A percentile compares a stretch with the other conserved stretches of the same genome.
These are phyloP conservation scores for Terfezia claveryi DNA, from an alignment of 495 filamentous ascomycete genomes.

Conservation along the genomic window DNA sequence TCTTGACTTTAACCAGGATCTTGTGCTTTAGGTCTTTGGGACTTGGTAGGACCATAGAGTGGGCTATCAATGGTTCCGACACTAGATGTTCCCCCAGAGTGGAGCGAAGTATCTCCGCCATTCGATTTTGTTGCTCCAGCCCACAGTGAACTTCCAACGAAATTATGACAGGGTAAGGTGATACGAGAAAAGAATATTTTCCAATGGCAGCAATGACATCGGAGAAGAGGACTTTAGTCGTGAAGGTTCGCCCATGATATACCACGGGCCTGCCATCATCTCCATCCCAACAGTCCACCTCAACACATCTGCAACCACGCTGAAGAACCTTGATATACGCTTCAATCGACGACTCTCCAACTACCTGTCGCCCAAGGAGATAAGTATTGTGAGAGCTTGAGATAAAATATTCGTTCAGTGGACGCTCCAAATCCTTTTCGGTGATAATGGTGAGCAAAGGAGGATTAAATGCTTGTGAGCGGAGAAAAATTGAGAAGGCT, in stretches of 20 bases:
- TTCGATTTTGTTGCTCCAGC: slow-evolving; percentile 54
- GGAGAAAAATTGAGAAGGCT: slow-evolving; percentile 53
- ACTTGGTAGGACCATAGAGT: slow-evolving; percentile 46
- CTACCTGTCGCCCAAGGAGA: slow-evolving; percentile 71
- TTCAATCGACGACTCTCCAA: slow-evolving; percentile 73
- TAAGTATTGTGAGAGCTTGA: slow-evolving; percentile 98
- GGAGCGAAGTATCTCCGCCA: slow-evolving; percentile 78
- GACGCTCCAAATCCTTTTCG: slow-evolving; percentile 38
- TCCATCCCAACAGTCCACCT: slow-evolving; percentile 97
- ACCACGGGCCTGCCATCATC: slow-evolving; percentile 66
- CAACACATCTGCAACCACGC: slow-evolving; percentile 77
- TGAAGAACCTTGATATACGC: slow-evolving; percentile 81
- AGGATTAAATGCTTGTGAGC: slow-evolving; percentile 29
- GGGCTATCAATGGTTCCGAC: slow-evolving; percentile 44
- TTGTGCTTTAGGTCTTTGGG: slow-evolving; percentile 63
- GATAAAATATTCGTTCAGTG: slow-evolving; percentile 93
- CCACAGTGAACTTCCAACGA: slow-evolving; percentile 92
- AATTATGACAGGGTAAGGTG: slow-evolving; percentile 67
- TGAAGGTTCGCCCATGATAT: slow-evolving; percentile 73
- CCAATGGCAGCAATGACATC: slow-evolving; percentile 84
- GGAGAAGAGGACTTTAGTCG: slow-evolving; percentile 60
- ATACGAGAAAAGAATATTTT: slow-evolving; percentile 71
- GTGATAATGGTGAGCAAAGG: slow-evolving; percentile 12
- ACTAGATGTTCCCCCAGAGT: slow-evolving; percentile 60
- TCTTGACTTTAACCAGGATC: slow-evolving; percentile 86